Evolutionary conservation across 2,329 filamentous ascomycete genomes (phyloP).

Genomic region (Chrysoporthe deuterocubensis): DNA sequence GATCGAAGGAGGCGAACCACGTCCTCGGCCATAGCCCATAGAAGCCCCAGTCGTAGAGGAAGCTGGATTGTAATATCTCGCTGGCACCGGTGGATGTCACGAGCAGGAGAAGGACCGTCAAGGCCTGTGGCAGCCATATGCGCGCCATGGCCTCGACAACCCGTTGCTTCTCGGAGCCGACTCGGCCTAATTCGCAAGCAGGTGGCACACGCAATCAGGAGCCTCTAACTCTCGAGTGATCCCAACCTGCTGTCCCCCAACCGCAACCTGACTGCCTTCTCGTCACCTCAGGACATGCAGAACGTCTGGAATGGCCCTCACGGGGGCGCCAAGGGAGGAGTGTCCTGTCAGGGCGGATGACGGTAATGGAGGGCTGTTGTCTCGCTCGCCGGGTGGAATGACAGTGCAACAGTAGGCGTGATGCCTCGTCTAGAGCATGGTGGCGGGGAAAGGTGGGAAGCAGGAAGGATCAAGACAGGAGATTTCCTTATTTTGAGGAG

Average conservation of each 20-base stretch:
- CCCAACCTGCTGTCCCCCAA: neutral
- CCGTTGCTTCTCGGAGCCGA: neutral
- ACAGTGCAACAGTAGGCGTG: neutral
- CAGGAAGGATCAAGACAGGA: neutral
- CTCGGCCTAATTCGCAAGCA: neutral
- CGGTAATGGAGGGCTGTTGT: neutral
- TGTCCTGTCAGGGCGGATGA: neutral
- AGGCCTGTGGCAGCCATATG: slow-evolving; percentile 13
- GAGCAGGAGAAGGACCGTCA: neutral
- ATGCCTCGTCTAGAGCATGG: neutral
- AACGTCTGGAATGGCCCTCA: neutral
- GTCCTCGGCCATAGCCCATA: slow-evolving; percentile 29
- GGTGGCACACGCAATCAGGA: too few relatives aligned
- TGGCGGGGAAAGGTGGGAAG: neutral
- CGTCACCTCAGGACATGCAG: neutral
- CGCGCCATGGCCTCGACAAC: slow-evolving; percentile 14
- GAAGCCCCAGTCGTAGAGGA: slow-evolving; percentile 30
- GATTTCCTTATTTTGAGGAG: too few relatives aligned
- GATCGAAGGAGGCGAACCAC: slow-evolving; percentile 26
- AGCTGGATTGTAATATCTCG: slow-evolving; percentile 20
- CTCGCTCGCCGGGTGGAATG: neutral
- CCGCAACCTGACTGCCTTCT: neutral
- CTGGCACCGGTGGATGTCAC: neutral
- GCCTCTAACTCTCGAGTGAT: neutral
- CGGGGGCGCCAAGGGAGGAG: neutral